A percentile compares a stretch with the other conserved stretches of the same genome.
Evolutionary conservation across 1,284 basidiomycete genomes (phyloP).

Genomic region (Microstroma glucosiphilum): DNA sequence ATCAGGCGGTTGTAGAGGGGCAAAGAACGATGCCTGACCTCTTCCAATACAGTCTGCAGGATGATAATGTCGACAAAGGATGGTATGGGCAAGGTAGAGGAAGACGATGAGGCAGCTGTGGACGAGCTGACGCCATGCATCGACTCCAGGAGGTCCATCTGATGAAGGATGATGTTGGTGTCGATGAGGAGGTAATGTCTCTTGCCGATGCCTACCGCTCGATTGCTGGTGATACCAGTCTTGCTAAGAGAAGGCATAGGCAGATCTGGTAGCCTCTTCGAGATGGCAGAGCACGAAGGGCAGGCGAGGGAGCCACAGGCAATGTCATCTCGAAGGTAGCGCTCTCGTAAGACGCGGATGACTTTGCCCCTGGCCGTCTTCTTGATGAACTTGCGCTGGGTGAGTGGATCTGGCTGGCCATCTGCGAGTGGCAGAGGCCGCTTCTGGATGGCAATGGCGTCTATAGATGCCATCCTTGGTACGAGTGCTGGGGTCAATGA

Average conservation of each 20-base stretch:
- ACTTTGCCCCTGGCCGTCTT: constrained; percentile 93
- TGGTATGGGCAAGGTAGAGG: constrained; percentile 9
- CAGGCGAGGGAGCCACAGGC: constrained; percentile 62
- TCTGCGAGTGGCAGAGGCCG: constrained; percentile 25
- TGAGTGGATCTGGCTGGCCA: constrained; percentile 25
- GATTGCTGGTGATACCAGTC: background rate
- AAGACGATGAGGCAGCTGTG: background rate
- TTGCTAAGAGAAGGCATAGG: background rate
- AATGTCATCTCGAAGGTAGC: constrained; percentile 88
- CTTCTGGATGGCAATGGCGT: constrained; percentile 42
- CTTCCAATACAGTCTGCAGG: constrained; percentile 89
- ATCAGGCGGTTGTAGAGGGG: constrained; percentile 70
- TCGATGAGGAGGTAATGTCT: constrained; percentile 81
- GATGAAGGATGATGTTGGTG: constrained; percentile 89
- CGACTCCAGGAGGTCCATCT: constrained; percentile 51
- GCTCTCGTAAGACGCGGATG: constrained; percentile 87
- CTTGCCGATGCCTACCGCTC: background rate
- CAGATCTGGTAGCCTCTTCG: background rate
- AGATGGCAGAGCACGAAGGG: background rate
- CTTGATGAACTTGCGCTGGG: constrained; percentile 44
- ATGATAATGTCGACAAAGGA: constrained; percentile 59
- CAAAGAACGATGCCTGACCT: constrained; percentile 87
- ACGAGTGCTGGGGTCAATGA: too few species aligned
- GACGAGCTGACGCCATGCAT: constrained; percentile 4
- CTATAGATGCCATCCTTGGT: constrained; percentile 1